phyloP scores from a whole-genome alignment of 257 asterid genomes.

The Linderniella brevidens region DNA sequence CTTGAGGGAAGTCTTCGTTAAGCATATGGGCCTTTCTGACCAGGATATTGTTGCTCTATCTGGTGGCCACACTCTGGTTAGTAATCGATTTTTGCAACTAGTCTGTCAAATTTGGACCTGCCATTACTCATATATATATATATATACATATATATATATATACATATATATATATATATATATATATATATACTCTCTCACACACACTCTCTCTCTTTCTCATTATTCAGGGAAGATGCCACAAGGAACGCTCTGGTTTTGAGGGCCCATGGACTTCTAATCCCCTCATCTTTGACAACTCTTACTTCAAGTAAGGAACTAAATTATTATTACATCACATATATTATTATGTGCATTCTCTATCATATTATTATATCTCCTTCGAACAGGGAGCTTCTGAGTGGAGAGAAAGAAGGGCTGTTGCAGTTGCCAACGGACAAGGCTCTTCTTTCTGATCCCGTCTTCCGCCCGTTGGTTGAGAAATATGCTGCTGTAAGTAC shows the following conservation, averaged over 20 bases:
- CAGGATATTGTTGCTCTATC: conserved; percentile 6
- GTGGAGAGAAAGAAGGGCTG: conserved; percentile 47
- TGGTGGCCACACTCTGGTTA: conserved; percentile 5
- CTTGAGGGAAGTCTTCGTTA: neutral
- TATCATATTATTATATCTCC: neutral
- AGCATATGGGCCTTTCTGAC: conserved; percentile 1
- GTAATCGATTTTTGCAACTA: neutral
- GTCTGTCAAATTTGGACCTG: neutral
- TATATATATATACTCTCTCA: too few relatives aligned
- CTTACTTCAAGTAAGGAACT: conserved; percentile 3
- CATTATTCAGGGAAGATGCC: conserved; percentile 3
- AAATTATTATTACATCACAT: too few relatives aligned
- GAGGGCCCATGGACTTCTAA: conserved; percentile 5
- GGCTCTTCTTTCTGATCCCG: conserved; percentile 43
- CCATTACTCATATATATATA: neutral
- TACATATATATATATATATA: too few relatives aligned
- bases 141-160: too few relatives aligned
- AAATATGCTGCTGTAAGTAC: conserved; percentile 64
- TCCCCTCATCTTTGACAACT: conserved; percentile 6
- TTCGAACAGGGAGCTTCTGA: conserved; percentile 38
- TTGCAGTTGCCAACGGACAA: conserved; percentile 63
- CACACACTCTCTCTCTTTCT: too few relatives aligned
- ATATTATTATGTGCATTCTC: too few relatives aligned
- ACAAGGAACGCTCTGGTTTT: conserved; percentile 6
- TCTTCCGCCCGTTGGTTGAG: conserved; percentile 33